These are phyloP conservation scores for Fomitopsis betulina DNA, from an alignment of 1,284 basidiomycete species.

Conservation along the genomic window DNA sequence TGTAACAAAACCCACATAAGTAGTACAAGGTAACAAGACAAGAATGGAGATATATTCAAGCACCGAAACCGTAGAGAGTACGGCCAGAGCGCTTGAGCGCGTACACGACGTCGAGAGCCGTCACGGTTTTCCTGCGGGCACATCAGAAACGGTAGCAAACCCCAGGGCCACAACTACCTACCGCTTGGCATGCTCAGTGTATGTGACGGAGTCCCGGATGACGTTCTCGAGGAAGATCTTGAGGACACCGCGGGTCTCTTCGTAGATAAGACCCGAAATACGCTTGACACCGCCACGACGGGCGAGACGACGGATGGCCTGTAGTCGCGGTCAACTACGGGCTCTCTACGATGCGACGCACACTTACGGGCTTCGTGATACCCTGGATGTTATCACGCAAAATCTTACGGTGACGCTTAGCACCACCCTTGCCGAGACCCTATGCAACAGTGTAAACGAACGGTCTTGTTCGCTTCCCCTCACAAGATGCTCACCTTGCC, in stretches of 20 bases:
- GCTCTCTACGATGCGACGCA: slow-evolving; percentile 1
- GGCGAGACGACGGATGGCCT: slow-evolving; percentile 88
- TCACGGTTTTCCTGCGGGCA: slow-evolving; percentile 61
- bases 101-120: slow-evolving; percentile 79
- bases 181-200: slow-evolving; percentile 86
- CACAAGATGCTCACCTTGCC: slow-evolving; percentile 38
- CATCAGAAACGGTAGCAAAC: not conserved
- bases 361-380: slow-evolving; percentile 55
- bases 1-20: slow-evolving; percentile 20
- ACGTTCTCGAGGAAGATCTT: slow-evolving; percentile 89
- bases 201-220: slow-evolving; percentile 83
- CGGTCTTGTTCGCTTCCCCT: too few relatives aligned
- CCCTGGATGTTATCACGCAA: slow-evolving; percentile 89
- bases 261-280: slow-evolving; percentile 91
- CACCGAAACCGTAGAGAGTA: slow-evolving; percentile 74
- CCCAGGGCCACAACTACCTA: not conserved
- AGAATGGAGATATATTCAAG: slow-evolving; percentile 30
- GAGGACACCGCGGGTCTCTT: slow-evolving; percentile 91
- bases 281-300: slow-evolving; percentile 95
- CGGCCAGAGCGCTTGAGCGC: slow-evolving; percentile 80
- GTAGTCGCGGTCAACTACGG: not conserved
- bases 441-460: slow-evolving; percentile 3
- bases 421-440: slow-evolving; percentile 58
- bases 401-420: slow-evolving; percentile 88
- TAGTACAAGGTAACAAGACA: slow-evolving; percentile 24